Conservation (phyloP, 164 flowering plant genomes). For the Paratinospora sagittata region DNA sequence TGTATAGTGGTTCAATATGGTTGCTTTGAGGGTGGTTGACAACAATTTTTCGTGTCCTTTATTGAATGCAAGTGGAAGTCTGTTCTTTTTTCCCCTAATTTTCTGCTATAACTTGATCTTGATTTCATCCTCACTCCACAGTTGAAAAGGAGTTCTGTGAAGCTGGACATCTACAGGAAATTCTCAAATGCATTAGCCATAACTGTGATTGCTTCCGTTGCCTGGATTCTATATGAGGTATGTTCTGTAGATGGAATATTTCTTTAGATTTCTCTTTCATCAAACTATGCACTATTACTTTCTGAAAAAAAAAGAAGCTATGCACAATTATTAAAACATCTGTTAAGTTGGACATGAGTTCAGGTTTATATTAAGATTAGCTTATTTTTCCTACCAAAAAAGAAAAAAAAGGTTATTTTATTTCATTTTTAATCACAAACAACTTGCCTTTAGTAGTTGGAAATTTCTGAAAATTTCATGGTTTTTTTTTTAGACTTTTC, state of each 20-base stretch:
- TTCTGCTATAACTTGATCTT: background rate
- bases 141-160: conserved; percentile 76
- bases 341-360: background rate
- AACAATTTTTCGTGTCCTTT: background rate
- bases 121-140: conserved; percentile 19
- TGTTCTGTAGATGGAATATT: background rate
- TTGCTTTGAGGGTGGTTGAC: background rate
- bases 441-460: background rate
- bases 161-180: conserved; percentile 85
- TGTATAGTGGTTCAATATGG: background rate
- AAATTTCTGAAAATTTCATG: background rate
- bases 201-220: conserved; percentile 77
- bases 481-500: no score
- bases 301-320: no score
- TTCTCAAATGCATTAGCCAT: conserved; percentile 82
- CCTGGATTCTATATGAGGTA: conserved; percentile 95
- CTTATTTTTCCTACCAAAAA: no score
- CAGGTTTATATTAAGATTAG: no score
- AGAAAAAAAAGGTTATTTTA: no score
- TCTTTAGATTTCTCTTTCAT: background rate
- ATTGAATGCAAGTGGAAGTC: background rate
- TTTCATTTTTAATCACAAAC: background rate
- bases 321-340: no score
- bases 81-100: conserved; percentile 1
- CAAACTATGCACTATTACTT: background rate